Base-by-base conservation (phyloP, 2,329 filamentous ascomycete genomes). In the Phialemonium atrogriseum region DNA sequence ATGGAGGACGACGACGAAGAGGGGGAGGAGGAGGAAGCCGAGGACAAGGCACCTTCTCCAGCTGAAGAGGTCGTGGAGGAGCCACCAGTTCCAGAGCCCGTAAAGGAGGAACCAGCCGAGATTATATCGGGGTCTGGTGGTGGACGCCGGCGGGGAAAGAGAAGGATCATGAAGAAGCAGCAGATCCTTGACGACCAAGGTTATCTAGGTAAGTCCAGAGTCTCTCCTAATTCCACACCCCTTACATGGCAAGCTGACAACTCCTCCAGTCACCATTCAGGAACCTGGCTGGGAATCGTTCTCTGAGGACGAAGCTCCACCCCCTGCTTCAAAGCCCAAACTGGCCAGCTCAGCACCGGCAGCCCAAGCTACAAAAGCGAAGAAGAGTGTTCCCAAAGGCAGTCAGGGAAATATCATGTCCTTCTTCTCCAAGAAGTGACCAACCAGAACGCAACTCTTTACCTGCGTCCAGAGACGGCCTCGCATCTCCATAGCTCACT, bases 261-360 rank as follows among this genome's bases (percentile, higher is more conserved):
- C 41, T 27, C 35, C 25, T 39, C 23, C 45, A 91, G 88, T 94
- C 19, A 94, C 87, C 2, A 81, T 80, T 43, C 84, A 93, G 56
- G 86, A 94, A 50, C 60, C 73, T 0, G 80, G 70, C 1, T 95
- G 88, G 88, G 88, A 95, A 54, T 89, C 83, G 0, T 94, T 93
- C 60, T 94, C 86, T 0, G 88, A 95, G 52, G 87, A 94, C 41
- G 87, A 94, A 43, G 73, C 78, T 14, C 66, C 66, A 7, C 66
- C 71, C 4, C 47, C 59, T 1, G 44, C 51, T 17, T 33, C 42
- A 50, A 77, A 74, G 48, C 49, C 63, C 6, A 80, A 76, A 38
- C 41, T 57, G 32, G 44, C 59, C 37, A 41, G 59, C 48, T 26
- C 68, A 36, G 60, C 62, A 14, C 54, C 60, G 5, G 51, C 55